Evolutionary conservation across 441 rosid species (phyloP), one percentile per base, ranked within the genome.

Genomic region (Iberis amara): DNA sequence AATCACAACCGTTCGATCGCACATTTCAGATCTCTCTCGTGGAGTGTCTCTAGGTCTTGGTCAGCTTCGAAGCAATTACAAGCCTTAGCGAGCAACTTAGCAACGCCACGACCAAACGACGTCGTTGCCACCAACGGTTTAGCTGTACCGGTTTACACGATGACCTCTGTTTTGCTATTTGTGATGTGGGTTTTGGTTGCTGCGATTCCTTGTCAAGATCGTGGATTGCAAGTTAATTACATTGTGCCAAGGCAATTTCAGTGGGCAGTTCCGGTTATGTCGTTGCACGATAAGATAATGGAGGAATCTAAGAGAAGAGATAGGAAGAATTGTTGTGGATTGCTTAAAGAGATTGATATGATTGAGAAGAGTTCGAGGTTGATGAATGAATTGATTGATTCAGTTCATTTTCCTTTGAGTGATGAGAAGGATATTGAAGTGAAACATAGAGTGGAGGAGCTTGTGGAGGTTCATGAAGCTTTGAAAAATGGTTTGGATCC

Each of bases 31-130:
- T 91, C 98, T 8, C 68, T 87, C 51, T 87, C 95, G 1, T 88
- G 95, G 95, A 91, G 98, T 55, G 95, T 91, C 6, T 91, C 96
- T 4, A 73, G 91, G 72, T 87, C 96, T 0, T 91, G 96, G 96
- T 91, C 96, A 2, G 96, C 96, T 2, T 86, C 94, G 4, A 75
- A 74, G 71, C 96, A 91, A 72, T 69, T 91, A 38, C 95, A 80
- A 75, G 87, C 91, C 0, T 76, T 91, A 9, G 89, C 81, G 21
- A 82, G 66, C 11, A 88, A 88, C 59, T 59, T 91, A 66, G 55
- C 52, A 1, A 73, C 81, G 0, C 98, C 96, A 0, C 49, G 63
- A 60, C 79, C 70, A 14, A 78, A 68, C 28, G 94, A 91, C n/a
- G 41, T 83, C 10, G 50, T 38, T 24, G 73, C 92, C 0, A 70